A percentile compares a stretch with the other conserved stretches of the same genome.
phyloP scores from a whole-genome alignment of 2,329 filamentous ascomycete species.

The Ophiostoma sp. region DNA sequence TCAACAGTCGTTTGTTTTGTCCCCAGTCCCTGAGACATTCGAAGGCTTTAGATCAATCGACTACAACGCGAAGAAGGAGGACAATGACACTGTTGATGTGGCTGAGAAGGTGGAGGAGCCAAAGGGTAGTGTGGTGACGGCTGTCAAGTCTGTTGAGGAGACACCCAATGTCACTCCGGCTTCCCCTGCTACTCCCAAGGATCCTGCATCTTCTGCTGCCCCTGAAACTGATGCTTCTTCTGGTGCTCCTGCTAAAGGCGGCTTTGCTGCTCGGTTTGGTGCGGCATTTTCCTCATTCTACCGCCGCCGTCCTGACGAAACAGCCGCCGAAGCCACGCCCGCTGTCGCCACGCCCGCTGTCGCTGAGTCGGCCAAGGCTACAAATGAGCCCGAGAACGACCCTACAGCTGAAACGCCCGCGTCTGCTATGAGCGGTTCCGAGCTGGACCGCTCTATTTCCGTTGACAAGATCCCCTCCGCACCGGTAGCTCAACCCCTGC shows the following conservation, averaged over 20 bases:
- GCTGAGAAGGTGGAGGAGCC: not conserved
- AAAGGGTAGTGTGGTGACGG: not conserved
- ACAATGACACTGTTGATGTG: not conserved
- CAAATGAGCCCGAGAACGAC: not conserved
- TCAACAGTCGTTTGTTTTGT: not conserved
- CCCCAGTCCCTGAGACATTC: not conserved
- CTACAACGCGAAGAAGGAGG: not conserved
- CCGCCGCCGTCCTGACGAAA: constrained; percentile 15
- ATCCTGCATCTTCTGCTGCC: not conserved
- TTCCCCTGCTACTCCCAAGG: not conserved
- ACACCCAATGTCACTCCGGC: constrained; percentile 11
- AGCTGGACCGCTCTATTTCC: not conserved
- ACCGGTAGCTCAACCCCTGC: not conserved
- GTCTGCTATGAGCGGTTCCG: not conserved
- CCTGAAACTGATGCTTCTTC: not conserved
- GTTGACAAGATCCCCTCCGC: not conserved
- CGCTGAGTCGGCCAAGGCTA: not conserved
- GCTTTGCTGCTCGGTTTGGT: constrained; percentile 15
- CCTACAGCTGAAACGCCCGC: not conserved
- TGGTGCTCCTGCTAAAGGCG: not conserved
- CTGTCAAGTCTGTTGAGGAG: constrained; percentile 12
- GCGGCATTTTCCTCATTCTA: constrained; percentile 20
- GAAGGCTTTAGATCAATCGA: constrained; percentile 5
- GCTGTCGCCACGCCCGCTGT: not conserved
- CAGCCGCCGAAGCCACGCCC: not conserved